phyloP scores from a whole-genome alignment of 352 stramenopile genomes.

The Pythium coloratum region DNA sequence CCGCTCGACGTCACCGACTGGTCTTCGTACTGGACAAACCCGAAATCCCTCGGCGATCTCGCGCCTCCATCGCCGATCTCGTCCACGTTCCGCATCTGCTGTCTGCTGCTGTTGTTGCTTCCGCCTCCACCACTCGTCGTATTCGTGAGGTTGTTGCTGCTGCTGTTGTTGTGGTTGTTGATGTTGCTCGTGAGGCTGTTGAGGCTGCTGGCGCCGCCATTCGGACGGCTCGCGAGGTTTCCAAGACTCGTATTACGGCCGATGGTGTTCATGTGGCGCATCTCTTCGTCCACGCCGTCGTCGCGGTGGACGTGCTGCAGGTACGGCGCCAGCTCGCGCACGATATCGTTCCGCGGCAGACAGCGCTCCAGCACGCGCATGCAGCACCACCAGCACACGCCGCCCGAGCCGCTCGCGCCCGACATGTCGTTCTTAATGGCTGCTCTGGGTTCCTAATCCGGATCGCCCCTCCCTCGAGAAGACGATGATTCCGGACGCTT shows the following conservation, averaged over 20 bases:
- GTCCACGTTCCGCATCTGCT: background rate
- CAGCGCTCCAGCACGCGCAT: conserved; percentile 88
- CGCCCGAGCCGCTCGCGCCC: conserved; percentile 15
- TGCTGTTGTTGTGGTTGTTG: conserved; percentile 3
- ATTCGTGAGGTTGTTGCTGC: background rate
- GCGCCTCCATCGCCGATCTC: conserved; percentile 4
- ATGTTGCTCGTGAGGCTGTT: conserved; percentile 6
- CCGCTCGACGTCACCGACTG: conserved; percentile 62
- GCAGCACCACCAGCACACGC: conserved; percentile 88
- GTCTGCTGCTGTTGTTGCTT: background rate
- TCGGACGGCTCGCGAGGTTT: background rate
- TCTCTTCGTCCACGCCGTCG: conserved; percentile 62
- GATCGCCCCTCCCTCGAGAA: too few relatives aligned
- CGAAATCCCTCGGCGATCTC: conserved; percentile 38
- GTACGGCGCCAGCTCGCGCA: conserved; percentile 83
- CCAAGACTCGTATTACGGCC: conserved; percentile 9
- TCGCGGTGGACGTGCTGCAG: conserved; percentile 83
- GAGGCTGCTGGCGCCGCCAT: background rate
- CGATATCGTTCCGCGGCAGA: conserved; percentile 85
- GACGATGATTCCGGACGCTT: background rate
- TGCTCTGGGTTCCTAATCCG: too few relatives aligned
- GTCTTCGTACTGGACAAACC: conserved; percentile 49
- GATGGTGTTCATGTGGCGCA: conserved; percentile 18
- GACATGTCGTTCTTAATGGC: conserved; percentile 11
- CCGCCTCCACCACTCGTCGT: too few relatives aligned